Evolutionary conservation across 192 early-diverging fungal species (phyloP).

Genomic region (Endogone sp.): DNA sequence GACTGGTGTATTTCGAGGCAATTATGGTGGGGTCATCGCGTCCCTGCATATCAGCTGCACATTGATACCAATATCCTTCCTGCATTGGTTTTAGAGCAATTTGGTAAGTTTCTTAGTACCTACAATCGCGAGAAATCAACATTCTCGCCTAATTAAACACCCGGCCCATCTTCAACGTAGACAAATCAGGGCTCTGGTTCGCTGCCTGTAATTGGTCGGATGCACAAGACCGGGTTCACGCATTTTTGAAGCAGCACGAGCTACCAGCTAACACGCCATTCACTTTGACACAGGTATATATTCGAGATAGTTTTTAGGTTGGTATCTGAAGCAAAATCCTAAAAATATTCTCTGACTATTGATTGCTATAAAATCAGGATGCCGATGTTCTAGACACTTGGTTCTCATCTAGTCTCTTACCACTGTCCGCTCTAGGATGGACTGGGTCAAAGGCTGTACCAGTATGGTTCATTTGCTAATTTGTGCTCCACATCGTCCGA

Average conservation of each 20-base stretch:
- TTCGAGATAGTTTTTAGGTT: slow-evolving; percentile 25
- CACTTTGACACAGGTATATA: slow-evolving; percentile 21
- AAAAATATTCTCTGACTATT: background rate
- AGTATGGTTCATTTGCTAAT: slow-evolving; percentile 24
- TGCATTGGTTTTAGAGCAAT: background rate
- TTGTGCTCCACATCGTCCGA: background rate
- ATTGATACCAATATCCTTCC: slow-evolving; percentile 28
- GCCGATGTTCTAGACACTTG: slow-evolving; percentile 97
- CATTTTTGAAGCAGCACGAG: slow-evolving; percentile 38
- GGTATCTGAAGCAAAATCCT: no score
- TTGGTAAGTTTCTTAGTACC: background rate
- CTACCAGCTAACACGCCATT: slow-evolving; percentile 32
- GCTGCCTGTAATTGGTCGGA: slow-evolving; percentile 52
- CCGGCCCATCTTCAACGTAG: background rate
- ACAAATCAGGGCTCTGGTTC: slow-evolving; percentile 52
- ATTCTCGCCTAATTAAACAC: background rate
- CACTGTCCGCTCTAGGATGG: slow-evolving; percentile 67
- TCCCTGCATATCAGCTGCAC: slow-evolving; percentile 81
- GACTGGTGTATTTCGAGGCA: slow-evolving; percentile 99
- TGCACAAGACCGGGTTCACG: slow-evolving; percentile 49
- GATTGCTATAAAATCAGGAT: slow-evolving; percentile 60
- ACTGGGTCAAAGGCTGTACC: slow-evolving; percentile 28
- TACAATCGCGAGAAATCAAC: no score
- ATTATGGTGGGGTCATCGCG: slow-evolving; percentile 97
- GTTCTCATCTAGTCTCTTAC: slow-evolving; percentile 94